Evolutionary conservation across 1,284 basidiomycete genomes (phyloP).

Genomic region (Hemileccinum hortonii): DNA sequence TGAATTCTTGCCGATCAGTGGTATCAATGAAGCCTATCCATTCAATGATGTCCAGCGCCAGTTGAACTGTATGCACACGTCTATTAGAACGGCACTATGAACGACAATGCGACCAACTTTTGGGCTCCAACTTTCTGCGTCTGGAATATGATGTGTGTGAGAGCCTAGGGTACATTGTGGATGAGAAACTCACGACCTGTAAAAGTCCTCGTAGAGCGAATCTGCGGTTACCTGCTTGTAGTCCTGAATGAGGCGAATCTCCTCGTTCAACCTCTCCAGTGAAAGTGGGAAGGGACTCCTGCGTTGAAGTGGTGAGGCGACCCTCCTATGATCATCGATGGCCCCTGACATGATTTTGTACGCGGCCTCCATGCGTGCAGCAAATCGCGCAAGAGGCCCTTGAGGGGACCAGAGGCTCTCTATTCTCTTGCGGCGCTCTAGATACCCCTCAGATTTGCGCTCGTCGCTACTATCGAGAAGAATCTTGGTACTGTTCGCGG

Average conservation of each 20-base stretch:
- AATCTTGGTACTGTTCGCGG: constrained; percentile 27
- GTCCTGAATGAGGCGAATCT: constrained; percentile 21
- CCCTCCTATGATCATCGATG: constrained; percentile 23
- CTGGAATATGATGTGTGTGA: constrained; percentile 12
- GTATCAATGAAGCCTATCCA: constrained; percentile 29
- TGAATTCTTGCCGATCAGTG: constrained; percentile 24
- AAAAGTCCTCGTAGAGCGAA: constrained; percentile 23
- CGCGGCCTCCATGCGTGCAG: constrained; percentile 22
- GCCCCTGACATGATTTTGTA: constrained; percentile 21
- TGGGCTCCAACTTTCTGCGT: constrained; percentile 21
- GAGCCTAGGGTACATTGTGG: neutral
- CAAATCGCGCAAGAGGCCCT: constrained; percentile 20
- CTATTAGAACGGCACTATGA: constrained; percentile 4
- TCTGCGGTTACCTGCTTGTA: constrained; percentile 21
- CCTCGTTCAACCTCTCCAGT: constrained; percentile 24
- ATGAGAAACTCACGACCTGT: constrained; percentile 17
- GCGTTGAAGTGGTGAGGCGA: constrained; percentile 9
- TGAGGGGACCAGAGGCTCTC: constrained; percentile 17
- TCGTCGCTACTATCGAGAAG: constrained; percentile 26
- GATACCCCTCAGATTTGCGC: constrained; percentile 23
- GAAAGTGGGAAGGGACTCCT: constrained; percentile 24
- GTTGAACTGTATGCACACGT: constrained; percentile 19
- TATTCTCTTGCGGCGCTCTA: constrained; percentile 23
- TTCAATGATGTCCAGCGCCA: constrained; percentile 18
- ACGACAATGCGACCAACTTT: constrained; percentile 15